Evolutionary conservation across 305 asterid genomes (phyloP), one percentile per base, ranked within the genome.

Genomic region (Solanum hybrid): DNA sequence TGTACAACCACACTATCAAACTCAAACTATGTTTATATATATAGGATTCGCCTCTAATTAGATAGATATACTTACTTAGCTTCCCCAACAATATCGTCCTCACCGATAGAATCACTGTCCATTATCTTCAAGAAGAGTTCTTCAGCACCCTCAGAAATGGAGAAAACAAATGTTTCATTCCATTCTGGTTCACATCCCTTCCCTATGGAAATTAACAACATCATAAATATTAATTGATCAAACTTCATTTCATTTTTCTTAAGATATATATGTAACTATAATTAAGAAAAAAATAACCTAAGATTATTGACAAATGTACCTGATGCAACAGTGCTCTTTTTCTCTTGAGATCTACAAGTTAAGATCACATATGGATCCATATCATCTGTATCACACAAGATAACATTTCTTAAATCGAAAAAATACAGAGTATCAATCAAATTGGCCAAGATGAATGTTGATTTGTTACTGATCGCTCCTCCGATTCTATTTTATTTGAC

Each of bases 161-260:
- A 88, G 94, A 97, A 97, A 40, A 96, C 86, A 92, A 97, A 97
- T 12, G 97, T 96, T 93, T 97, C 99, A 2, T 96, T 96, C 99
- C 99, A 97, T 91, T 96, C 98, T 8, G 97, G 96, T 71, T 90
- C 87, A 6, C 95, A 88, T 69, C 97, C 98, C 82, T 91, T 87
- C 71, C 96, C 99, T 96, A 90, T 83, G 86, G 22, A 61, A 61
- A 35, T 16, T 33, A 13, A 24, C 40, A 46, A 10, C 24, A 22
- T 40, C 9, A 88, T 5, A 26, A 76, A 36, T 69, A 64, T 9
- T 12, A 6, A 78, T 46, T 51, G 11, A 84, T 84, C 11, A 51
- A 83, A 51, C 11, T 51, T 29, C 29, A 51, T 29, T 34, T 79
- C 11, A 74, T 51, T 51, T 5, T 42, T 16, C 40, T 11, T 29